Percentiles rank a stretch among this genome's conserved stretches.
Conservation (phyloP, 169 alveolate genomes). For the Babesia microti region DNA sequence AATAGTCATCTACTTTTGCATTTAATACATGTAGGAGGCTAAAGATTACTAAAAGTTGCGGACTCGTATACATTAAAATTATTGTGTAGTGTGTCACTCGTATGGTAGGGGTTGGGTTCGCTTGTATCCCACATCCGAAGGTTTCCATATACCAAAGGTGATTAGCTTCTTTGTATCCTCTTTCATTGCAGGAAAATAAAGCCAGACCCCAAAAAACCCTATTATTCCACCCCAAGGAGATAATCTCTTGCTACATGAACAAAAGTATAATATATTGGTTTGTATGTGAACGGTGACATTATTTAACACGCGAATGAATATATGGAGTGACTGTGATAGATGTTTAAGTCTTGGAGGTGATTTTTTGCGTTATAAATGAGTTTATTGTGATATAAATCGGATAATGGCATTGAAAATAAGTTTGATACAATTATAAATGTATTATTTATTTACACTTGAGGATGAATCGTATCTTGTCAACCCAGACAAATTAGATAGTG, state of each 20-base stretch:
- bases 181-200: conserved; percentile 46
- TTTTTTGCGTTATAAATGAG: background rate
- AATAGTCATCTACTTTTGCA: no score
- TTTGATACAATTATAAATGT: no score
- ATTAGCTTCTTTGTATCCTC: conserved; percentile 35
- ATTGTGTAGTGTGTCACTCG: conserved; percentile 7
- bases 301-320: background rate
- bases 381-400: no score
- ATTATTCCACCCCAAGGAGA: conserved; percentile 49
- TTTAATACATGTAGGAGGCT: background rate
- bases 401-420: no score
- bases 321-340: background rate
- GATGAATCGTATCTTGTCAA: no score
- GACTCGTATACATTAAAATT: background rate
- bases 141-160: conserved; percentile 56
- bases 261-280: background rate
- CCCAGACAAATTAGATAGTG: no score
- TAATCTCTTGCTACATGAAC: conserved; percentile 37
- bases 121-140: conserved; percentile 57
- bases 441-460: no score
- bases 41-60: background rate
- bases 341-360: background rate
- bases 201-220: conserved; percentile 42
- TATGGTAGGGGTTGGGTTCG: conserved; percentile 38
- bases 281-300: background rate